Percentiles rank a stretch among this genome's conserved stretches.
These are phyloP conservation scores for Urostyla sp. DNA, from an alignment of 73 alveolate genomes.

Conservation along the genomic window DNA sequence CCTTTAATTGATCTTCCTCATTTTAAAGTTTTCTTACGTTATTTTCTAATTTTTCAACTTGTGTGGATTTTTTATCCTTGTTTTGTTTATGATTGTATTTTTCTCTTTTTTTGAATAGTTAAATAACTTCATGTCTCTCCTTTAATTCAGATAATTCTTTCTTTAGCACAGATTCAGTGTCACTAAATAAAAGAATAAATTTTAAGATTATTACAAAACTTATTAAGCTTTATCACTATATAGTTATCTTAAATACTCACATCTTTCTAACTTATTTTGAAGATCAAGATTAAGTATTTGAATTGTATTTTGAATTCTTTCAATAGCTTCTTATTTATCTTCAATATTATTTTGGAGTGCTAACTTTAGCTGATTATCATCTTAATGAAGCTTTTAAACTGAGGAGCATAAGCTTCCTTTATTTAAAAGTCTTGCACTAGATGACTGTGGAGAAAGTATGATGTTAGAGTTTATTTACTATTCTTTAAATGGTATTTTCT, in stretches of 20 bases:
- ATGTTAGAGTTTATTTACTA: not conserved
- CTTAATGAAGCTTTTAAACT: not conserved
- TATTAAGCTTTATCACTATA: slow-evolving; percentile 42
- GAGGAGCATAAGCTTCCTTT: not conserved
- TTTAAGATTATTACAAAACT: slow-evolving; percentile 2
- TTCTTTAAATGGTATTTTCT: not conserved
- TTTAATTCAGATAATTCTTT: slow-evolving; percentile 46
- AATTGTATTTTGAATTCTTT: not conserved
- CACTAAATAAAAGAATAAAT: not conserved
- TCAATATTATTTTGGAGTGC: not conserved
- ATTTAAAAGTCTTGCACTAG: not conserved
- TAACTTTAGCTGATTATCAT: slow-evolving; percentile 5
- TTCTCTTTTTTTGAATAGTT: slow-evolving; percentile 57
- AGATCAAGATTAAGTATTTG: slow-evolving; percentile 26
- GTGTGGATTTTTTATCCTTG: slow-evolving; percentile 22
- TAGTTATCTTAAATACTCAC: slow-evolving; percentile 29
- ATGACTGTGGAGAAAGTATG: no score
- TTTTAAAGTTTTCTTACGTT: slow-evolving; percentile 28
- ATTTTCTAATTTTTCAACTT: not conserved
- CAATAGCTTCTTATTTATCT: not conserved
- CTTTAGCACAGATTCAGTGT: slow-evolving; percentile 52
- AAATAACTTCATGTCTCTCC: slow-evolving; percentile 54
- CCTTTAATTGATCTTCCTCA: slow-evolving; percentile 23
- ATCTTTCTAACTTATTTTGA: slow-evolving; percentile 28
- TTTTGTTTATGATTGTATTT: slow-evolving; percentile 38